A percentile compares a stretch with the other conserved stretches of the same genome.
phyloP scores from a whole-genome alignment of 2,329 filamentous ascomycete species.

The Venturia asperata region DNA sequence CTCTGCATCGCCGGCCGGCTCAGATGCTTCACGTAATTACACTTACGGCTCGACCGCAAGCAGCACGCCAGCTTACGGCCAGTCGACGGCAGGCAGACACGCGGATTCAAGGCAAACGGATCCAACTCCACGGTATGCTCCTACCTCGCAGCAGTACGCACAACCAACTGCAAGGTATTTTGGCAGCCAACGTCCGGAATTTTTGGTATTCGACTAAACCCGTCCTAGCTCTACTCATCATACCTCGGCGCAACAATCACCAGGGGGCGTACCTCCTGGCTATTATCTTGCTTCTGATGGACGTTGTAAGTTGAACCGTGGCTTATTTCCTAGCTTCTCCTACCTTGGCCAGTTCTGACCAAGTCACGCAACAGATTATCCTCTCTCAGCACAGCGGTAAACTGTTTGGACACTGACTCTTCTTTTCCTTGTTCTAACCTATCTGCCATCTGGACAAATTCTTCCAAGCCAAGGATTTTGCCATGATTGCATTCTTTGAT shows the following conservation, averaged over 20 bases:
- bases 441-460: not conserved
- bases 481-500: not conserved
- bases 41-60: not conserved
- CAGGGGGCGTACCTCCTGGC: conserved; percentile 4
- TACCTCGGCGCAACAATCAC: not conserved
- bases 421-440: not conserved
- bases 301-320: conserved; percentile 16
- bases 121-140: conserved; percentile 5
- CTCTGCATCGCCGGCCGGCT: not conserved
- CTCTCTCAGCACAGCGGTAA: not conserved
- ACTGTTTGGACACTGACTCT: not conserved
- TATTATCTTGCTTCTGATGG: conserved; percentile 18
- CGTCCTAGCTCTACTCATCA: conserved; percentile 14
- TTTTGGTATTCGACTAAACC: conserved; percentile 37
- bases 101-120: not conserved
- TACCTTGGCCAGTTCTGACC: not conserved
- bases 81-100: not conserved
- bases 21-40: not conserved
- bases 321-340: not conserved
- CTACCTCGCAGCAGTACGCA: conserved; percentile 17
- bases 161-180: conserved; percentile 34
- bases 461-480: not conserved
- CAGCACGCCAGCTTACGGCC: not conserved
- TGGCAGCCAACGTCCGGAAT: conserved; percentile 33
- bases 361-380: not conserved